Evolutionary conservation across 306 rosid genomes (phyloP), one percentile per base, ranked within the genome.

Genomic region (Castanea crenata): DNA sequence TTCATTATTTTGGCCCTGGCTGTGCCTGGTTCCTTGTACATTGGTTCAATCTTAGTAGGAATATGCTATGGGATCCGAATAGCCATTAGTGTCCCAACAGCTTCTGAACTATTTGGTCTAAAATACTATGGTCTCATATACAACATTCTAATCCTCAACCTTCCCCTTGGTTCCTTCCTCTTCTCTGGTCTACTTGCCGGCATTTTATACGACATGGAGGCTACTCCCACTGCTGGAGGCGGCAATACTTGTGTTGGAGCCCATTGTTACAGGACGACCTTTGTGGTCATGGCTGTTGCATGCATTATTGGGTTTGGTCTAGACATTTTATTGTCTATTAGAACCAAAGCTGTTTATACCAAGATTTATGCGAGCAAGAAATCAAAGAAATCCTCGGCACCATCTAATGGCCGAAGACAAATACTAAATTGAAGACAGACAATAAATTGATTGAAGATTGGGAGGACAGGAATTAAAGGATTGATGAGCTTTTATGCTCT

Each of bases 151-250:
- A 93, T 95, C 75, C 94, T 95, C 70, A 93, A 95, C 69, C 98
- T 95, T 31, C 98, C 99, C 2, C 84, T 95, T 0, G 99, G 99
- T 3, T 95, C 99, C 57, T 90, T 95, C 88, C 94, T 95, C 78
- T 93, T 95, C 83, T 95, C 99, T 0, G 98, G 99, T 0, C 82
- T 95, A 49, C 98, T 95, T 0, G 97, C 98, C 0, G 99, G 98
- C 1, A 67, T 90, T 2, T 80, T 95, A 4, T 95, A 95, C 2
- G 98, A 93, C 31, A 90, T 59, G 96, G 94, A 95, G 83, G 99
- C 99, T 5, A 91, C 89, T 0, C 3, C 94, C 25, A 88, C 80
- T 0, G 73, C 86, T 0, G 97, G 92, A 32, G 99, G 99, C 3
- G 99, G 99, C 59, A 93, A 93, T 84, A 90, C 96, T 0, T 95